phyloP scores from a whole-genome alignment of 106 monocot species.

The Acanthochlamys bracteata region DNA sequence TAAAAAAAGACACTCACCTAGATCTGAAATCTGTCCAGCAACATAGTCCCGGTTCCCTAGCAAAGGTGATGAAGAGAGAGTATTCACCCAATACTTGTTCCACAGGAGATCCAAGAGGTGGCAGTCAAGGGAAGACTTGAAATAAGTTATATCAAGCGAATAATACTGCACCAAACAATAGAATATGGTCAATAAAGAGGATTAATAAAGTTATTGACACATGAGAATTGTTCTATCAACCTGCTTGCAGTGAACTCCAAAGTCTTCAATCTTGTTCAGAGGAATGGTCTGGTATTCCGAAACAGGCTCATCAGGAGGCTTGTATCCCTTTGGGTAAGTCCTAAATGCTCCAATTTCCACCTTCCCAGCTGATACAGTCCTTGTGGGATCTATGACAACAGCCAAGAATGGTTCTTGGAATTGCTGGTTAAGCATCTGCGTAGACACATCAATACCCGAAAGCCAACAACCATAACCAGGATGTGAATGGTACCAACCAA shows the following conservation, averaged over 20 bases:
- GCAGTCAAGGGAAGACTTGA: slow-evolving; percentile 87
- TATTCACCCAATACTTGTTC: slow-evolving; percentile 99
- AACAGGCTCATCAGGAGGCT: slow-evolving; percentile 89
- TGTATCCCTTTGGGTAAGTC: slow-evolving; percentile 87
- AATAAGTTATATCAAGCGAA: slow-evolving; percentile 91
- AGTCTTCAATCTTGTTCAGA: slow-evolving; percentile 97
- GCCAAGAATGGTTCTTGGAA: slow-evolving; percentile 92
- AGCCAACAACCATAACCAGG: slow-evolving; percentile 99
- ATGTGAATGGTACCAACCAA: slow-evolving; percentile 99
- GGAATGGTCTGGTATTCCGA: slow-evolving; percentile 98
- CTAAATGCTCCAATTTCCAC: slow-evolving; percentile 97
- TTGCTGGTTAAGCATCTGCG: slow-evolving; percentile 96
- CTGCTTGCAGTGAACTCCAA: slow-evolving; percentile 98
- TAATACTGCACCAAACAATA: slow-evolving; percentile 59
- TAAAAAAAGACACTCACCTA: slow-evolving; percentile 40
- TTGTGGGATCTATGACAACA: slow-evolving; percentile 89
- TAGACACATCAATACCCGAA: slow-evolving; percentile 92
- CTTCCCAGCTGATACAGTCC: slow-evolving; percentile 93
- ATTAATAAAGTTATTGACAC: neutral
- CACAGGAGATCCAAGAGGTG: slow-evolving; percentile 94
- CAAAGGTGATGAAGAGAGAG: slow-evolving; percentile 83
- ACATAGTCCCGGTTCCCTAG: slow-evolving; percentile 89
- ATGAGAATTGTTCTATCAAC: slow-evolving; percentile 8
- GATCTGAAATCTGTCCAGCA: slow-evolving; percentile 96
- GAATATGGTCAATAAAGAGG: neutral